phyloP scores from a whole-genome alignment of 164 flowering plant species.

The Kingdonia uniflora region DNA sequence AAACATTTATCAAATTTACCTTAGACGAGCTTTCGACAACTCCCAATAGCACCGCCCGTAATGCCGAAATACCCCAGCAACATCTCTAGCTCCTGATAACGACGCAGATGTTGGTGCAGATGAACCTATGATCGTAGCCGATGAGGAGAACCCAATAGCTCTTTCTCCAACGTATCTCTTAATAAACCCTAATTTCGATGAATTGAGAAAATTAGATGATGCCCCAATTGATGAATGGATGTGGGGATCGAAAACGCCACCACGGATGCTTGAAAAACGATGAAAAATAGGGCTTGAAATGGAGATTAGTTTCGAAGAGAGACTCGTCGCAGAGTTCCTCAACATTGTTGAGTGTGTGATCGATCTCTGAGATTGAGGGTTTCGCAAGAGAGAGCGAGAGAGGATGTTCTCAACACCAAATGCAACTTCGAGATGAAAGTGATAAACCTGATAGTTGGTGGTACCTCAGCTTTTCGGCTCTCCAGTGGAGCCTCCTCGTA shows the following conservation, averaged over 20 bases:
- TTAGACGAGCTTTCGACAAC: slow-evolving; percentile 15
- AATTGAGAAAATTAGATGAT: slow-evolving; percentile 7
- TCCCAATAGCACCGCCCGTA: slow-evolving; percentile 17
- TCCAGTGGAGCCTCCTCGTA: too few species aligned
- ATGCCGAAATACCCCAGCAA: slow-evolving; percentile 8
- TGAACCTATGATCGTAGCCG: slow-evolving; percentile 12
- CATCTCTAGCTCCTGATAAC: slow-evolving; percentile 9
- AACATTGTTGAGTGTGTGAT: slow-evolving; percentile 22
- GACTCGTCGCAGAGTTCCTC: slow-evolving; percentile 30
- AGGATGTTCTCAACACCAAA: too few species aligned
- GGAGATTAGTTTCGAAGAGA: slow-evolving; percentile 26
- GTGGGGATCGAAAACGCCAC: not conserved
- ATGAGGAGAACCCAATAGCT: slow-evolving; percentile 12
- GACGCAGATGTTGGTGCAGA: slow-evolving; percentile 12
- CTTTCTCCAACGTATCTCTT: slow-evolving; percentile 16
- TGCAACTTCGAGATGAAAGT: too few species aligned
- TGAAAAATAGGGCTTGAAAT: slow-evolving; percentile 2
- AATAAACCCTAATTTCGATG: slow-evolving; percentile 15
- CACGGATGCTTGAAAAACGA: slow-evolving; percentile 11
- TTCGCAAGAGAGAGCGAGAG: too few species aligned
- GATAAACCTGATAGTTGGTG: too few species aligned
- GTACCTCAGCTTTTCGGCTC: too few species aligned
- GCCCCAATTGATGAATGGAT: slow-evolving; percentile 8
- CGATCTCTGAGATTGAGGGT: slow-evolving; percentile 2
- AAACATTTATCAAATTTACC: not conserved